These are phyloP conservation scores for Leccinellum rugosiceps DNA, from an alignment of 768 basidiomycete species.

Conservation along the genomic window DNA sequence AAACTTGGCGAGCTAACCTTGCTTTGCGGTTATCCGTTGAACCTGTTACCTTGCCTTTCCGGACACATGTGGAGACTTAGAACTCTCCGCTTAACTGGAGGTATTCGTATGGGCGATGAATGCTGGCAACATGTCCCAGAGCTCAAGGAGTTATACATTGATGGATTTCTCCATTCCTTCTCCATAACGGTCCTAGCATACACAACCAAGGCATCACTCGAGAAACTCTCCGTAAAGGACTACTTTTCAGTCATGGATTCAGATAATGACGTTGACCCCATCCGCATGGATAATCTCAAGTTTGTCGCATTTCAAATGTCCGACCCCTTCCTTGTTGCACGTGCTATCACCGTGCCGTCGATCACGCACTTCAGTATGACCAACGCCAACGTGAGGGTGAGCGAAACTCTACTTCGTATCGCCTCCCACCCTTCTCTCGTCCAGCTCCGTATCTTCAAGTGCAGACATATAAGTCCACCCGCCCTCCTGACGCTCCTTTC, in stretches of 20 bases:
- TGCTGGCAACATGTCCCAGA: slow-evolving; percentile 20
- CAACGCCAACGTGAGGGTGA: slow-evolving; percentile 9
- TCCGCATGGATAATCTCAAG: slow-evolving; percentile 33
- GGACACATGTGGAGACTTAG: slow-evolving; percentile 24
- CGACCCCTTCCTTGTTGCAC: slow-evolving; percentile 11
- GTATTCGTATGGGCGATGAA: slow-evolving; percentile 1
- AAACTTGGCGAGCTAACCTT: slow-evolving; percentile 36
- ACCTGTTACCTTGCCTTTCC: background rate
- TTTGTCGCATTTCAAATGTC: slow-evolving; percentile 32
- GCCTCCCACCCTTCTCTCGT: slow-evolving; percentile 32
- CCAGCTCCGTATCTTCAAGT: slow-evolving; percentile 38
- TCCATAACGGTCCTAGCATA: slow-evolving; percentile 6
- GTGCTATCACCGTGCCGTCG: slow-evolving; percentile 29
- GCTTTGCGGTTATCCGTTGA: background rate
- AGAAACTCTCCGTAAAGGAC: slow-evolving; percentile 11
- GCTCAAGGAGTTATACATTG: slow-evolving; percentile 19
- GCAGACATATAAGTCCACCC: slow-evolving; percentile 26
- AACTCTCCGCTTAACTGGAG: slow-evolving; percentile 21
- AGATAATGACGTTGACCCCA: background rate
- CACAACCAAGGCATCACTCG: slow-evolving; percentile 23
- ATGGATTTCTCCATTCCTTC: background rate
- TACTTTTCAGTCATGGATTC: too few species aligned
- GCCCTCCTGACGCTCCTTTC: slow-evolving; percentile 33
- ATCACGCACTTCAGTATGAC: slow-evolving; percentile 22
- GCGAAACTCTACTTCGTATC: slow-evolving; percentile 22